These are phyloP conservation scores for Kregervanrija delftensis DNA, from an alignment of 805 yeast genomes.

Conservation along the genomic window DNA sequence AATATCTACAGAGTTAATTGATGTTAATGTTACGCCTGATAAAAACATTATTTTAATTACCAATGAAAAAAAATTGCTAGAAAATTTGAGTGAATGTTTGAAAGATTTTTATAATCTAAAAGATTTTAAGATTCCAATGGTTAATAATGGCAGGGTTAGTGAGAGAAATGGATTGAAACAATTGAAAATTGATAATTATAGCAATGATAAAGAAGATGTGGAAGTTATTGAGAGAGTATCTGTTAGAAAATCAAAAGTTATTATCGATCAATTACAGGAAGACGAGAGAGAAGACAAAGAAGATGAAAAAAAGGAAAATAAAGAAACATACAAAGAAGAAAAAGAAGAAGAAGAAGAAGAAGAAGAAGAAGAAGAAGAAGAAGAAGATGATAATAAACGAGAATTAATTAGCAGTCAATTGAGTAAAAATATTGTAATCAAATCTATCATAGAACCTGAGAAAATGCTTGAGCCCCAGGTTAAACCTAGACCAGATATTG, in stretches of 20 bases:
- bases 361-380: constrained; percentile 1
- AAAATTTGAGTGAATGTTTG: constrained; percentile 46
- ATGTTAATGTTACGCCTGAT: constrained; percentile 89
- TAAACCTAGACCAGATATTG: too few species aligned
- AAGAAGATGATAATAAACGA: neutral
- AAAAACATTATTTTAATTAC: constrained; percentile 68
- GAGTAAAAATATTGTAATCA: neutral
- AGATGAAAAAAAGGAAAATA: constrained; percentile 1
- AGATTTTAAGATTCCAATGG: constrained; percentile 21
- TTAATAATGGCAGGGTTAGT: constrained; percentile 1
- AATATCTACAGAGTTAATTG: constrained; percentile 49
- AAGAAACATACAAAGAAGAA: neutral
- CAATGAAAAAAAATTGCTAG: constrained; percentile 54
- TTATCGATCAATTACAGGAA: neutral
- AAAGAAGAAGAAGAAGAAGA: constrained; percentile 4
- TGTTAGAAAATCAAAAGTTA: neutral
- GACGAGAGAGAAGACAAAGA: constrained; percentile 5
- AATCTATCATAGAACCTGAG: too few species aligned
- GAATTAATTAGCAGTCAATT: neutral
- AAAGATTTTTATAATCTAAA: constrained; percentile 36
- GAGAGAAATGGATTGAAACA: neutral
- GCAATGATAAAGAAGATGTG: neutral
- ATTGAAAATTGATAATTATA: neutral
- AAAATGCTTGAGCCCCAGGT: too few species aligned
- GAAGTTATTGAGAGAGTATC: neutral